phyloP scores from a whole-genome alignment of 106 monocot species.

The Acorus calamus region DNA sequence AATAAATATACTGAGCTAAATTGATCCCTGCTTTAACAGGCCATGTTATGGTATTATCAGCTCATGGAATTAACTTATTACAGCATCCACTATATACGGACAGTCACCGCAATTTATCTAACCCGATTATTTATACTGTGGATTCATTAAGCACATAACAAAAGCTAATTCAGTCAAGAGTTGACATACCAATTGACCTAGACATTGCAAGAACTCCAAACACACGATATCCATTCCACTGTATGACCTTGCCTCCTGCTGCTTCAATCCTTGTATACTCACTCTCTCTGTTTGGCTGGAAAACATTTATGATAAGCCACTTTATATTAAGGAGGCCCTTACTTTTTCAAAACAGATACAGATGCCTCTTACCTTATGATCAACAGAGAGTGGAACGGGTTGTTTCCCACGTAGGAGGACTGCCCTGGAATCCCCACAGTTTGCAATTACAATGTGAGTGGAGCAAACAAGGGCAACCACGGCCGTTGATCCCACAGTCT shows the following conservation, averaged over 20 bases:
- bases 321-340: neutral
- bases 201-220: constrained; percentile 90
- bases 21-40: too few species aligned
- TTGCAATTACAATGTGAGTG: constrained; percentile 77
- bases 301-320: constrained; percentile 16
- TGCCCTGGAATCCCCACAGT: constrained; percentile 95
- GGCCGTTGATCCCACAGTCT: constrained; percentile 88
- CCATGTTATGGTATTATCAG: too few species aligned
- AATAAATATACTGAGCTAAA: too few species aligned
- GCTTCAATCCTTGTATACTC: constrained; percentile 84
- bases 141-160: too few species aligned
- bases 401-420: constrained; percentile 82
- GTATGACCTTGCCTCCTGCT: constrained; percentile 67
- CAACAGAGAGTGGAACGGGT: constrained; percentile 63
- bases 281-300: constrained; percentile 78
- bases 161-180: too few species aligned
- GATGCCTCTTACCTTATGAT: constrained; percentile 64
- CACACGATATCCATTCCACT: constrained; percentile 78
- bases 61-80: too few species aligned
- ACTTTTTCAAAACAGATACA: neutral
- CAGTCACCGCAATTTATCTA: too few species aligned
- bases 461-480: constrained; percentile 78
- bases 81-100: too few species aligned
- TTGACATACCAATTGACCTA: constrained; percentile 67
- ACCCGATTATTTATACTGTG: too few species aligned